These are phyloP conservation scores for Pseudocercospora cruenta DNA, from an alignment of 2,329 filamentous ascomycete species.

Conservation along the genomic window DNA sequence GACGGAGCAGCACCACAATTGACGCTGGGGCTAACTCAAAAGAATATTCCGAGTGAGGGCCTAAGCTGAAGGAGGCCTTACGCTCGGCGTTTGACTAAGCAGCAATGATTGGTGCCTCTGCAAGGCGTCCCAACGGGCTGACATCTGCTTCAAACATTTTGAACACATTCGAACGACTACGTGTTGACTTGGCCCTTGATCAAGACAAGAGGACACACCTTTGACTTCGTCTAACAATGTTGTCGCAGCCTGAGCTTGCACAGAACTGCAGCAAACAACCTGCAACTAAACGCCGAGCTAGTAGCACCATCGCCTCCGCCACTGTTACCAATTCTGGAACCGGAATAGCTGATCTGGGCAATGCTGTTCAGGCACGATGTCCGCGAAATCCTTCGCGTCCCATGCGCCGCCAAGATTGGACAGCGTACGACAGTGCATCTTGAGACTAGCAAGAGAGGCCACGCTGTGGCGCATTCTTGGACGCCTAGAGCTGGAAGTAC, in stretches of 20 bases:
- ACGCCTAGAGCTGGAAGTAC: constrained; percentile 8
- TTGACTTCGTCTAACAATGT: too few relatives aligned
- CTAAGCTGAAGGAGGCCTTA: background rate
- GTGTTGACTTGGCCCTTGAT: too few relatives aligned
- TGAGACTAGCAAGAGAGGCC: background rate
- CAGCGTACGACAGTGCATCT: background rate
- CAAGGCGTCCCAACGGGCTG: background rate
- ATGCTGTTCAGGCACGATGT: background rate
- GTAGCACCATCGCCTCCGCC: background rate
- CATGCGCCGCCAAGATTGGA: background rate
- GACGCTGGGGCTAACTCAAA: background rate
- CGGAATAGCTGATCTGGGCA: background rate
- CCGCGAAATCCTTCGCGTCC: background rate
- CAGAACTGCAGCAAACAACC: background rate
- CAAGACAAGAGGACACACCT: too few relatives aligned
- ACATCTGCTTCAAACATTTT: background rate
- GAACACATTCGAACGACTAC: background rate
- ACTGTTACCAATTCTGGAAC: background rate
- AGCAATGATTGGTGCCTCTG: background rate
- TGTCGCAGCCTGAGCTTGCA: background rate
- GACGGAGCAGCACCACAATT: too few relatives aligned
- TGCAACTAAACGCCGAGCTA: background rate
- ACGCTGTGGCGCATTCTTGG: background rate
- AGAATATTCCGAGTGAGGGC: background rate
- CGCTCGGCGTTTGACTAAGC: background rate